Evolutionary conservation across 805 yeast species (phyloP).

Genomic region (Lipomyces yamadae): DNA sequence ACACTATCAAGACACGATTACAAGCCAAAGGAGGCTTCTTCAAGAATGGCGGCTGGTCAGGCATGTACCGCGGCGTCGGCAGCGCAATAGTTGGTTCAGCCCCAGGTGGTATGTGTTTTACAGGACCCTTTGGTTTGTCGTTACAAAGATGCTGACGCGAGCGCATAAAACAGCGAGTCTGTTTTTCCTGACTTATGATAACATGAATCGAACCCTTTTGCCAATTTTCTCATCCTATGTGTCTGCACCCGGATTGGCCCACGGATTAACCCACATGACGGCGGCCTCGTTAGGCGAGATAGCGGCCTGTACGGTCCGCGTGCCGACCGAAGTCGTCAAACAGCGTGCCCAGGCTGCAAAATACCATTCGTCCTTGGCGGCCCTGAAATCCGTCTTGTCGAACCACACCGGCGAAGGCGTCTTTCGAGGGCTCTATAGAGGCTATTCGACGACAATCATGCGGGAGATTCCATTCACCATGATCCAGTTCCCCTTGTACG

Average conservation of each 20-base stretch:
- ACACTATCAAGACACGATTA: constrained; percentile 88
- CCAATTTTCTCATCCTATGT: constrained; percentile 34
- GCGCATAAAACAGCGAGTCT: constrained; percentile 56
- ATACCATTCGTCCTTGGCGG: constrained; percentile 62
- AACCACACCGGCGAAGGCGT: constrained; percentile 80
- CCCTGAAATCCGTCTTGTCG: constrained; percentile 64
- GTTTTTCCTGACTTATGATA: constrained; percentile 84
- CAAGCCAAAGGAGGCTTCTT: constrained; percentile 97
- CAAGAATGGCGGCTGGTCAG: constrained; percentile 88
- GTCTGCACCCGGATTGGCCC: constrained; percentile 37
- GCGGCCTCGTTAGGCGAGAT: constrained; percentile 90
- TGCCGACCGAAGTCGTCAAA: constrained; percentile 95
- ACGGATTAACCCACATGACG: constrained; percentile 73
- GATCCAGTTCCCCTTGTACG: constrained; percentile 94
- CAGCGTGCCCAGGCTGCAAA: constrained; percentile 87
- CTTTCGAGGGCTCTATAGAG: constrained; percentile 80
- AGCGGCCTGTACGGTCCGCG: constrained; percentile 91
- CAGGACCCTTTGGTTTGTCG: too few relatives aligned
- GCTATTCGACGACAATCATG: constrained; percentile 90
- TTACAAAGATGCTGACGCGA: too few relatives aligned
- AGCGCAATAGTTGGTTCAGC: constrained; percentile 94
- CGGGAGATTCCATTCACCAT: constrained; percentile 96
- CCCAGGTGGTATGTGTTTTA: constrained; percentile 55
- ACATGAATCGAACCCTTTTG: constrained; percentile 54
- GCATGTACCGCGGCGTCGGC: constrained; percentile 90